Evolutionary conservation across 2,329 filamentous ascomycete genomes (phyloP).

Genomic region (Xenosphaeropsis pyriputrescens): DNA sequence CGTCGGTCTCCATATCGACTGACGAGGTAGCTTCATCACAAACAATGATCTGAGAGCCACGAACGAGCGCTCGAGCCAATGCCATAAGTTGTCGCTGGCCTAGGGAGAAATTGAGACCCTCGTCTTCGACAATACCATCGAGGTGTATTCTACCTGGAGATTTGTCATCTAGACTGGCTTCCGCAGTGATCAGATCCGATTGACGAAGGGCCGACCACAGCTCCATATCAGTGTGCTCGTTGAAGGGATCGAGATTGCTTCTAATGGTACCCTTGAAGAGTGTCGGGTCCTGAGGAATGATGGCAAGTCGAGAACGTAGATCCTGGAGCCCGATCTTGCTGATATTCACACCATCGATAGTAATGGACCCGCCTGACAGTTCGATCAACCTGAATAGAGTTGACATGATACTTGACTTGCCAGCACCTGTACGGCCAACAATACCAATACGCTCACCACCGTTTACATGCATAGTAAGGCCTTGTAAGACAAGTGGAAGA

Average conservation of each 20-base stretch:
- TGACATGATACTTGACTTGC: slow-evolving; percentile 74
- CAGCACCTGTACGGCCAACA: slow-evolving; percentile 68
- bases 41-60: slow-evolving; percentile 80
- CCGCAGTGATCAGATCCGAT: slow-evolving; percentile 51
- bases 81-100: slow-evolving; percentile 95
- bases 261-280: slow-evolving; percentile 71
- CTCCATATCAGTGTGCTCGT: slow-evolving; percentile 61
- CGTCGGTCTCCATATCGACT: slow-evolving; percentile 93
- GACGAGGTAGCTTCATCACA: slow-evolving; percentile 92
- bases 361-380: slow-evolving; percentile 45
- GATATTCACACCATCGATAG: slow-evolving; percentile 55
- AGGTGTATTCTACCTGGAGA: slow-evolving; percentile 56
- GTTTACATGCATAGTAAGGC: slow-evolving; percentile 54
- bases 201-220: slow-evolving; percentile 68
- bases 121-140: slow-evolving; percentile 77
- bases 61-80: slow-evolving; percentile 76
- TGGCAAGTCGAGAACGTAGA: slow-evolving; percentile 60
- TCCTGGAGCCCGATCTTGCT: slow-evolving; percentile 61
- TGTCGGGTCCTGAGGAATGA: slow-evolving; percentile 76
- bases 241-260: slow-evolving; percentile 68
- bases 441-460: slow-evolving; percentile 72
- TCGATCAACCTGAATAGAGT: slow-evolving; percentile 66
- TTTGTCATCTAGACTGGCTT: slow-evolving; percentile 19
- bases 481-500: slow-evolving; percentile 58
- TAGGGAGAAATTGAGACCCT: slow-evolving; percentile 90